A percentile compares a stretch with the other conserved stretches of the same genome.
These are phyloP conservation scores for Fusarium abutilonis DNA, from an alignment of 2,329 filamentous ascomycete genomes.

Conservation along the genomic window DNA sequence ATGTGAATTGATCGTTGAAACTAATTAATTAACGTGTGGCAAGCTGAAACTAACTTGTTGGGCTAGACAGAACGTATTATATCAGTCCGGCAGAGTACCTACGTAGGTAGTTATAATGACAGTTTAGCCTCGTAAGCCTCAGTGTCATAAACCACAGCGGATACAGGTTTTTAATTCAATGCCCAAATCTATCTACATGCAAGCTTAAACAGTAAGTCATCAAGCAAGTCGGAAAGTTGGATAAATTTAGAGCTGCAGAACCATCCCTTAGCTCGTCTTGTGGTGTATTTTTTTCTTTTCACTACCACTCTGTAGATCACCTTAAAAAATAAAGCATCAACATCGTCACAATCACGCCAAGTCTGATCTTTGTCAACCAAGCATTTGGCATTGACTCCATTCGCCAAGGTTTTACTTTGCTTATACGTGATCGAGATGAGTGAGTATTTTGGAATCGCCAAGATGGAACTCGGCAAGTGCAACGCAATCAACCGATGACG, in stretches of 20 bases:
- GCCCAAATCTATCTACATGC: too few relatives aligned
- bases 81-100: too few relatives aligned
- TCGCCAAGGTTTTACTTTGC: constrained; percentile 31
- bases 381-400: constrained; percentile 4
- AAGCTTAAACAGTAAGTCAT: too few relatives aligned
- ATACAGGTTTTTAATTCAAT: too few relatives aligned
- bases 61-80: neutral
- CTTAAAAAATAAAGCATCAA: neutral
- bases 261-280: too few relatives aligned
- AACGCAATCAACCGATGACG: constrained; percentile 37
- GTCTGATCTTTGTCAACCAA: constrained; percentile 14
- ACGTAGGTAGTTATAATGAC: neutral
- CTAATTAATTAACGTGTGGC: neutral
- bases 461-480: constrained; percentile 41
- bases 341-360: constrained; percentile 18
- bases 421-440: constrained; percentile 16
- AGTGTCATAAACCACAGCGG: too few relatives aligned
- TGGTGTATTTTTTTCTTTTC: too few relatives aligned
- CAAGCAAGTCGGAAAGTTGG: too few relatives aligned
- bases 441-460: constrained; percentile 32
- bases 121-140: neutral
- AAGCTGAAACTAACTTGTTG: neutral
- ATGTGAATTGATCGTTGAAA: neutral
- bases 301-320: too few relatives aligned
- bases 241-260: too few relatives aligned